Conservation (phyloP, 345 rosid species). For the Citrus reticulata region DNA sequence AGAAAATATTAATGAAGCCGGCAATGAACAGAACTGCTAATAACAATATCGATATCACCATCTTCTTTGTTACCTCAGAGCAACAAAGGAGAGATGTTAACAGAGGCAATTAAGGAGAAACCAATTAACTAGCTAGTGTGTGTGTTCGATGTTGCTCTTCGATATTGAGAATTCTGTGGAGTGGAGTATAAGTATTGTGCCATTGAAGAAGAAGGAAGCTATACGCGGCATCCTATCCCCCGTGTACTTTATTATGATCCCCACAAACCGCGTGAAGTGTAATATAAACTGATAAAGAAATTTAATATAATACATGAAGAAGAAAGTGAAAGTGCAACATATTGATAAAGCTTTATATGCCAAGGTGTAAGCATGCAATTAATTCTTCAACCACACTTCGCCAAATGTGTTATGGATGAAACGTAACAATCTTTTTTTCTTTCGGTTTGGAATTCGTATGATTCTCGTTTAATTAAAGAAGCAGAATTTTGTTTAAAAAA, state of each 20-base stretch:
- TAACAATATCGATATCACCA: slow-evolving; percentile 27
- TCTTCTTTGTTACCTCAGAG: background rate
- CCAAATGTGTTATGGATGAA: background rate
- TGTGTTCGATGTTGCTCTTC: too few species aligned
- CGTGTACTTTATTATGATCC: slow-evolving; percentile 10
- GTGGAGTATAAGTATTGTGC: background rate
- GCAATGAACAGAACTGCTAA: slow-evolving; percentile 29
- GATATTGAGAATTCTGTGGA: background rate
- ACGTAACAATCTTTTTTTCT: too few species aligned
- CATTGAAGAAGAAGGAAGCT: background rate
- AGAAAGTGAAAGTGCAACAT: background rate
- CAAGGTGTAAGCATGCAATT: background rate
- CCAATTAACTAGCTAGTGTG: background rate
- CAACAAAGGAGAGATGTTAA: background rate
- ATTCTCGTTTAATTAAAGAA: too few species aligned
- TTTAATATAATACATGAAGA: background rate
- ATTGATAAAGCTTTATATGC: background rate
- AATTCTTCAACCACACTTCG: background rate
- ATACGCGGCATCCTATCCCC: slow-evolving; percentile 36
- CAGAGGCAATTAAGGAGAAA: background rate
- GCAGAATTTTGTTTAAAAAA: too few species aligned
- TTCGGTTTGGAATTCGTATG: too few species aligned
- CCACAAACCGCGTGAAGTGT: slow-evolving; percentile 56
- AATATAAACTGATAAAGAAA: background rate
- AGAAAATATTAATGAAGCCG: slow-evolving; percentile 32